A percentile compares a stretch with the other conserved stretches of the same genome.
phyloP scores from a whole-genome alignment of 345 rosid genomes.

The Carallia brachiata region DNA sequence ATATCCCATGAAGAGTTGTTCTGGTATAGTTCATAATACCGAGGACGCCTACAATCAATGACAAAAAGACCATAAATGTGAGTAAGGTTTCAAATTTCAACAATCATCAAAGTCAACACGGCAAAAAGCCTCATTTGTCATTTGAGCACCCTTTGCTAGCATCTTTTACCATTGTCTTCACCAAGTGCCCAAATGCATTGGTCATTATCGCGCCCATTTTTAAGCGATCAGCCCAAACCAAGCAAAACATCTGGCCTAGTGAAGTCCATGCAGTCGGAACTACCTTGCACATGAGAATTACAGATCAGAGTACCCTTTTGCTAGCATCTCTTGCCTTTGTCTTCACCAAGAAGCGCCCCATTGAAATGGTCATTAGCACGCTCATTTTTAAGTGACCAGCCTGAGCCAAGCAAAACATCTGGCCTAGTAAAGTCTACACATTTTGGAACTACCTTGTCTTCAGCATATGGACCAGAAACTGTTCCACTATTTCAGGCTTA shows the following conservation, averaged over 20 bases:
- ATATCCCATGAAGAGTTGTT: no score
- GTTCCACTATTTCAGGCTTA: slow-evolving; percentile 10
- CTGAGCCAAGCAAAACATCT: slow-evolving; percentile 27
- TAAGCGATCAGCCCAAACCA: slow-evolving; percentile 21
- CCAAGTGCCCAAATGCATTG: slow-evolving; percentile 17
- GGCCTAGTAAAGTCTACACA: slow-evolving; percentile 12
- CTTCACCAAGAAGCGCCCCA: slow-evolving; percentile 10
- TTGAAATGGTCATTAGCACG: slow-evolving; percentile 12
- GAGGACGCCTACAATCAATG: not conserved
- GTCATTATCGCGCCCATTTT: slow-evolving; percentile 9
- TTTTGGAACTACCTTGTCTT: slow-evolving; percentile 10
- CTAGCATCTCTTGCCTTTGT: not conserved
- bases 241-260: slow-evolving; percentile 27
- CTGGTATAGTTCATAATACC: not conserved
- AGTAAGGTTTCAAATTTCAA: not conserved
- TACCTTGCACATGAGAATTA: not conserved
- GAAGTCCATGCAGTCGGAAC: slow-evolving; percentile 2
- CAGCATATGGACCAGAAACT: slow-evolving; percentile 6
- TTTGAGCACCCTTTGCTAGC: not conserved
- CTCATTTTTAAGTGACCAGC: slow-evolving; percentile 20
- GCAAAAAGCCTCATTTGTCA: not conserved
- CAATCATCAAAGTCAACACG: not conserved
- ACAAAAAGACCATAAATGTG: not conserved
- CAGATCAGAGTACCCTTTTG: slow-evolving; percentile 15
- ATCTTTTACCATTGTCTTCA: not conserved